phyloP scores from a whole-genome alignment of 495 filamentous ascomycete genomes.

The Rostrohypoxylon terebratum region DNA sequence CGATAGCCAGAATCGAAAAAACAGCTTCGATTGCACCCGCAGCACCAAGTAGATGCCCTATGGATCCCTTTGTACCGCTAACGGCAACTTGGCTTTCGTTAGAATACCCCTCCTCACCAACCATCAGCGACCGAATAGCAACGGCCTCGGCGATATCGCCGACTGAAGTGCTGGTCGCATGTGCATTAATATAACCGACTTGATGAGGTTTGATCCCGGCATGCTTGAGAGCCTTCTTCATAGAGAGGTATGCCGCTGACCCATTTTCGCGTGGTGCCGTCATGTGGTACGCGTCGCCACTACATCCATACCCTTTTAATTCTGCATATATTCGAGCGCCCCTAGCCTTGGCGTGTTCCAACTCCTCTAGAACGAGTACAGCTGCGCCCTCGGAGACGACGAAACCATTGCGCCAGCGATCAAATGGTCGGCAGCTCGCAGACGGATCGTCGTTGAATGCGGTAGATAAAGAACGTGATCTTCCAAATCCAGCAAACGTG shows the following conservation, averaged over 20 bases:
- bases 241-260: conserved; percentile 80
- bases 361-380: conserved; percentile 87
- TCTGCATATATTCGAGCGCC: conserved; percentile 90
- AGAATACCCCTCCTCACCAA: conserved; percentile 74
- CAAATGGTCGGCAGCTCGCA: conserved; percentile 86
- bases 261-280: conserved; percentile 88
- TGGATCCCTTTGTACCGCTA: conserved; percentile 92
- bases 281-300: conserved; percentile 90
- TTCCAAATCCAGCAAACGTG: conserved; percentile 89
- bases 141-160: conserved; percentile 90
- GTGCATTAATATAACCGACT: conserved; percentile 95
- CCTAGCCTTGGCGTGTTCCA: conserved; percentile 85
- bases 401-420: conserved; percentile 83
- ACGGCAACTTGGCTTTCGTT: conserved; percentile 77
- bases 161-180: conserved; percentile 86
- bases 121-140: conserved; percentile 82
- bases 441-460: conserved; percentile 79
- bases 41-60: conserved; percentile 92
- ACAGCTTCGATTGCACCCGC: conserved; percentile 90
- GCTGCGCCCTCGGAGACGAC: conserved; percentile 94
- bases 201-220: conserved; percentile 73
- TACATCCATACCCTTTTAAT: conserved; percentile 86
- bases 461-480: conserved; percentile 86
- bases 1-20: conserved; percentile 81
- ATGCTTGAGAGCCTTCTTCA: conserved; percentile 84